These are phyloP conservation scores for Musa itinerans DNA, from an alignment of 176 grass and related monocot species.

Conservation along the genomic window DNA sequence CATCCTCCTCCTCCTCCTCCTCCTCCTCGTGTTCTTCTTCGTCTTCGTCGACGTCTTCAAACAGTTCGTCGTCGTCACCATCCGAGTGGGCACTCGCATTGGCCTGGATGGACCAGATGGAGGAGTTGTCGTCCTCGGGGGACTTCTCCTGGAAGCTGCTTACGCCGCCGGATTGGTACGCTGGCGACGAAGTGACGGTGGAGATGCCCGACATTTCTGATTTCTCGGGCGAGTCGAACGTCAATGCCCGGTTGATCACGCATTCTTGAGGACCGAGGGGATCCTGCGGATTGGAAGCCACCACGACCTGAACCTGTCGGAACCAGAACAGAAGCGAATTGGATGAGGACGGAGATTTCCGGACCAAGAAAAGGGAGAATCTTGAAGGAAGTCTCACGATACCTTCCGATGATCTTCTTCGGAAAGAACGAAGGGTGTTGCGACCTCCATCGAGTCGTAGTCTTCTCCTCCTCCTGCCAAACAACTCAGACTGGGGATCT, in stretches of 20 bases:
- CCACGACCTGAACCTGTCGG: background rate
- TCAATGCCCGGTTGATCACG: constrained; percentile 43
- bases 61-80: background rate
- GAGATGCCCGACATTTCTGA: constrained; percentile 24
- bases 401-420: background rate
- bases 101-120: constrained; percentile 60
- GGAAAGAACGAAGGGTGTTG: background rate
- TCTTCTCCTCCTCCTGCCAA: background rate
- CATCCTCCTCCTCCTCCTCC: constrained; percentile 12
- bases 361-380: too few relatives aligned
- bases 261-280: constrained; percentile 19
- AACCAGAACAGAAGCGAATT: background rate
- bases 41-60: constrained; percentile 20
- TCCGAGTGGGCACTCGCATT: constrained; percentile 49
- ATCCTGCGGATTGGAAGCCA: constrained; percentile 10
- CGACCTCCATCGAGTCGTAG: background rate
- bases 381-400: too few relatives aligned
- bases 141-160: constrained; percentile 9
- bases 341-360: too few relatives aligned
- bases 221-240: constrained; percentile 72
- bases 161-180: constrained; percentile 23
- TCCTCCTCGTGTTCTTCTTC: constrained; percentile 26
- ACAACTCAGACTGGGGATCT: background rate
- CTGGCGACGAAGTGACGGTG: constrained; percentile 24
- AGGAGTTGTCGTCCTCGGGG: constrained; percentile 48